phyloP scores from a whole-genome alignment of 2,329 filamentous ascomycete genomes.

The Ophiobolus disseminans region DNA sequence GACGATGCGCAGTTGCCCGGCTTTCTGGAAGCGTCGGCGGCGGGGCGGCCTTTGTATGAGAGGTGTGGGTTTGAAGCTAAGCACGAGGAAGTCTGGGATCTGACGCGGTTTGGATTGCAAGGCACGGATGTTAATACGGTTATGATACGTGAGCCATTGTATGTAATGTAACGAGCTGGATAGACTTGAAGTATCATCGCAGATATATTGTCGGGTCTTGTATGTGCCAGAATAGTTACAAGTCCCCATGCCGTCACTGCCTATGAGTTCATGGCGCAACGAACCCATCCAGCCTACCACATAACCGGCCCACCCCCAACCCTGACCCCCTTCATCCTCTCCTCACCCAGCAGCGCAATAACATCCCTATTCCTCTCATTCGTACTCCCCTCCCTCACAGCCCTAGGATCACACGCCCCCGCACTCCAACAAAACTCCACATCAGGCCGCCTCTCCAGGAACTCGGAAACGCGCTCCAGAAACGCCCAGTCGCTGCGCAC shows the following conservation, averaged over 20 bases:
- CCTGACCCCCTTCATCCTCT: background rate
- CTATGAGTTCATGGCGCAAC: background rate
- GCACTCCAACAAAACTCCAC: conserved; percentile 1
- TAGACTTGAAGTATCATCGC: no score
- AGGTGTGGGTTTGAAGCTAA: conserved; percentile 36
- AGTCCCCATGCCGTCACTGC: background rate
- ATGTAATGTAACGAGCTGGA: background rate
- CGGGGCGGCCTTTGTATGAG: conserved; percentile 52
- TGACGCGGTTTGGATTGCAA: conserved; percentile 37
- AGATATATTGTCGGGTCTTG: background rate
- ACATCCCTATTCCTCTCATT: background rate
- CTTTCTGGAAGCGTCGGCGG: conserved; percentile 52
- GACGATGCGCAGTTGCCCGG: conserved; percentile 50
- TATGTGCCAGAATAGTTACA: background rate
- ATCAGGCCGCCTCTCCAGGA: background rate
- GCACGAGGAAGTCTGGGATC: conserved; percentile 31
- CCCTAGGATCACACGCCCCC: background rate
- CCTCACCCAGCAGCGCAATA: background rate
- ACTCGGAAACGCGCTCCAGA: conserved; percentile 4
- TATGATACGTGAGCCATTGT: conserved; percentile 38
- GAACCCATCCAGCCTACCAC: background rate
- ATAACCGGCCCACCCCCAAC: background rate
- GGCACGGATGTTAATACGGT: conserved; percentile 36
- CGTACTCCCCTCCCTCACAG: no score
- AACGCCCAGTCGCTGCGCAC: conserved; percentile 5